Evolutionary conservation across 345 rosid genomes (phyloP).

Genomic region (Pugionium dolabratum): DNA sequence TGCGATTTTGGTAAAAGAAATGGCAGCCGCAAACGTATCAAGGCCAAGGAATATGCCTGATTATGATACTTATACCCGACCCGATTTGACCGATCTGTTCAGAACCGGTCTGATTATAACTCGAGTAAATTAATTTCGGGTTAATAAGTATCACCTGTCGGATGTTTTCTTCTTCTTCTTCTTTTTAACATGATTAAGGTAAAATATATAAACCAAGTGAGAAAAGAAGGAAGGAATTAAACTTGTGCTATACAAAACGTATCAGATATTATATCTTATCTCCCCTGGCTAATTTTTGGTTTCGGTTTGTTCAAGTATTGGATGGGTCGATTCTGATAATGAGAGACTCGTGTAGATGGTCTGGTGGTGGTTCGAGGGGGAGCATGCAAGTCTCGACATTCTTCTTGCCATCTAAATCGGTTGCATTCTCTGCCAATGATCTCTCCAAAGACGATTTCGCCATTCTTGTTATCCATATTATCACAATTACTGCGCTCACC

Average conservation of each 20-base stretch:
- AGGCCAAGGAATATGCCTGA: slow-evolving; percentile 22
- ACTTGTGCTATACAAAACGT: slow-evolving; percentile 30
- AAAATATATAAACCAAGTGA: not conserved
- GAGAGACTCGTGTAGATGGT: slow-evolving; percentile 37
- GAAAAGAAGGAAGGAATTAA: not conserved
- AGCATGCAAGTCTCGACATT: slow-evolving; percentile 27
- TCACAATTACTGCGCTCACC: slow-evolving; percentile 40
- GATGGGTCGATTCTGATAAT: slow-evolving; percentile 39
- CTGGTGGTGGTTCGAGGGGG: slow-evolving; percentile 33
- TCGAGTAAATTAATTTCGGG: not conserved
- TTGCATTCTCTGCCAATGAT: slow-evolving; percentile 47
- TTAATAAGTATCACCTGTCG: not conserved
- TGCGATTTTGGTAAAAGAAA: not conserved
- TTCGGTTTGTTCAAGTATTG: slow-evolving; percentile 18
- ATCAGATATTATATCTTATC: slow-evolving; percentile 22
- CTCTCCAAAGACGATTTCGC: slow-evolving; percentile 52
- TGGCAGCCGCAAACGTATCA: slow-evolving; percentile 9
- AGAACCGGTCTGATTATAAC: not conserved
- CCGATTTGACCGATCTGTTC: not conserved
- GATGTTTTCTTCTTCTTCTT: not conserved
- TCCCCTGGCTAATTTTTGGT: slow-evolving; percentile 16
- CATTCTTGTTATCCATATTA: slow-evolving; percentile 46
- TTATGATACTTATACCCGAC: not conserved
- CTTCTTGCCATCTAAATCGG: slow-evolving; percentile 37
- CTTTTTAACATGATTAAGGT: not conserved